Percentiles rank a stretch among this genome's conserved stretches.
phyloP scores from a whole-genome alignment of 805 yeast genomes.

The Tetrapisispora arboricola region DNA sequence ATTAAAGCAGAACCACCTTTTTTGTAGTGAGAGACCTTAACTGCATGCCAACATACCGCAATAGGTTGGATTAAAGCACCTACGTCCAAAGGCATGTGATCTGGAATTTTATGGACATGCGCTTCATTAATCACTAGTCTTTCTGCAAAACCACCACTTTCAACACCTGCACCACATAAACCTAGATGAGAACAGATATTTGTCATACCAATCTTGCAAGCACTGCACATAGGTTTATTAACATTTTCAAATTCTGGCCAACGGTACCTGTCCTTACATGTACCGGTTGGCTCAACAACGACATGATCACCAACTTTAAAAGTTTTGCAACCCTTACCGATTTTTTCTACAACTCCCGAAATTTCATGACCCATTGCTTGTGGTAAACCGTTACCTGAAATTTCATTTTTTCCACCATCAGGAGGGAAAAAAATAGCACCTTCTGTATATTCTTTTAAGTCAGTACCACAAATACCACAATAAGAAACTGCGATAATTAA shows the following conservation, averaged over 20 bases:
- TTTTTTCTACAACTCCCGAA: constrained; percentile 35
- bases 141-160: constrained; percentile 48
- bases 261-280: constrained; percentile 40
- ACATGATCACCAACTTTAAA: constrained; percentile 48
- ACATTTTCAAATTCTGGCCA: constrained; percentile 29
- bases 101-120: constrained; percentile 34
- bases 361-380: constrained; percentile 47
- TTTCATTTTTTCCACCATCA: constrained; percentile 29
- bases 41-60: constrained; percentile 51
- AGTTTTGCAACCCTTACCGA: constrained; percentile 38
- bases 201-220: constrained; percentile 41
- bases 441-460: constrained; percentile 45
- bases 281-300: constrained; percentile 52
- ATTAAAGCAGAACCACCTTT: constrained; percentile 40
- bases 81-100: constrained; percentile 38
- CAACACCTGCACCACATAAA: constrained; percentile 46
- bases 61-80: constrained; percentile 52
- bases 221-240: constrained; percentile 32
- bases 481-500: constrained; percentile 37
- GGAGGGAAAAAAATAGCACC: constrained; percentile 51
- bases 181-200: constrained; percentile 44
- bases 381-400: constrained; percentile 35
- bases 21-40: constrained; percentile 36
- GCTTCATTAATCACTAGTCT: constrained; percentile 33
- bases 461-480: constrained; percentile 60